Evolutionary conservation across 345 rosid species (phyloP).

Genomic region (Aquilaria yunnanensis): DNA sequence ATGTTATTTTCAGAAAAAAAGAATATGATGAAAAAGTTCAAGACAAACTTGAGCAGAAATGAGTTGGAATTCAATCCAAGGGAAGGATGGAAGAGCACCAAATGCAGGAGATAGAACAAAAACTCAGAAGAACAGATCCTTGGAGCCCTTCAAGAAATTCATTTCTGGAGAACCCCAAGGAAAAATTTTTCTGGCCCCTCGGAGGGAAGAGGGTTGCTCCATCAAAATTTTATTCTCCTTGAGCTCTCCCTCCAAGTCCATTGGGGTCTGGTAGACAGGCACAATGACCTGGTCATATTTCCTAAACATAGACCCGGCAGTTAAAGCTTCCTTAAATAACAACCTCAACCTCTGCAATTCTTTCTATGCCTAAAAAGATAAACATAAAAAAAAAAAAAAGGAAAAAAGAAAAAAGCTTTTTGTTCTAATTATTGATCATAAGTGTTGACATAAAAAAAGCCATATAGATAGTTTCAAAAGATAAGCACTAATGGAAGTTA

Average conservation of each 20-base stretch:
- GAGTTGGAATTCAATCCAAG: not conserved
- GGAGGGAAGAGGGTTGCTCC: slow-evolving; percentile 15
- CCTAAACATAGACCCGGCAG: slow-evolving; percentile 8
- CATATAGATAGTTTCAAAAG: too few species aligned
- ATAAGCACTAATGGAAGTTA: too few species aligned
- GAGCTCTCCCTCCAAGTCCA: slow-evolving; percentile 6
- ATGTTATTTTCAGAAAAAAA: not conserved
- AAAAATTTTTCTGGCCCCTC: slow-evolving; percentile 37
- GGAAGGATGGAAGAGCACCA: too few species aligned
- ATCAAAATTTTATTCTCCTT: not conserved
- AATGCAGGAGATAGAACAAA: too few species aligned
- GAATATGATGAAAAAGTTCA: not conserved
- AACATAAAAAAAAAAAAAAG: too few species aligned
- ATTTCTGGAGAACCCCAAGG: slow-evolving; percentile 17
- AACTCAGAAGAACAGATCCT: too few species aligned
- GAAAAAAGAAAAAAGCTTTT: not conserved
- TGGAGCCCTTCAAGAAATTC: too few species aligned
- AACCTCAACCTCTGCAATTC: slow-evolving; percentile 6
- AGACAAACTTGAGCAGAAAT: not conserved
- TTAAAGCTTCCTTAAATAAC: not conserved
- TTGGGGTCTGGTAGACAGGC: slow-evolving; percentile 11
- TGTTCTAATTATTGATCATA: slow-evolving; percentile 3
- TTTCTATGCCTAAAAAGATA: too few species aligned
- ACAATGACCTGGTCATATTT: slow-evolving; percentile 13
- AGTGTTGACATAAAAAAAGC: not conserved